phyloP scores from a whole-genome alignment of 768 basidiomycete species.

The Paxillus ammoniavirescens region DNA sequence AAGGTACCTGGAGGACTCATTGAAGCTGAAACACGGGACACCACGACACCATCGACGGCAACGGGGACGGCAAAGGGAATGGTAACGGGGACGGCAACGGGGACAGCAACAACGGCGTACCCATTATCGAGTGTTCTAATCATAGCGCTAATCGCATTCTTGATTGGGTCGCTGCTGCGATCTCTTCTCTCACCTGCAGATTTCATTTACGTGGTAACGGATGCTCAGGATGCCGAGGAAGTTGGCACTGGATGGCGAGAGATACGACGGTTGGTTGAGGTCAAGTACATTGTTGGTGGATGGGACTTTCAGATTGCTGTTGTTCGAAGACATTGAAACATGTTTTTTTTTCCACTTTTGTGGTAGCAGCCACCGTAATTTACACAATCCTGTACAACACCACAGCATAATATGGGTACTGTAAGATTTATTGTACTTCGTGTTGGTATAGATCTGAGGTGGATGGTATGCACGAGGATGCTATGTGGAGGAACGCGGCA shows the following conservation, averaged over 20 bases:
- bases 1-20: slow-evolving; percentile 39
- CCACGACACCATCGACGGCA: background rate
- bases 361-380: background rate
- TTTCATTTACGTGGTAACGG: slow-evolving; percentile 77
- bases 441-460: no score
- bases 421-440: background rate
- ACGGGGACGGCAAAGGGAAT: background rate
- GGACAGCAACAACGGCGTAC: slow-evolving; percentile 26
- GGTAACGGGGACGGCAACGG: background rate
- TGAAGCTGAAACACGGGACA: slow-evolving; percentile 13
- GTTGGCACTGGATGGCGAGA: slow-evolving; percentile 73
- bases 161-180: slow-evolving; percentile 87
- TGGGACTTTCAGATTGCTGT: slow-evolving; percentile 90
- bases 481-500: slow-evolving; percentile 14
- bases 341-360: background rate
- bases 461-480: no score
- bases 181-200: slow-evolving; percentile 89
- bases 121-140: slow-evolving; percentile 61
- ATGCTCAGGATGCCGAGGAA: slow-evolving; percentile 52
- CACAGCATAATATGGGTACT: background rate
- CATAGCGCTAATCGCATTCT: slow-evolving; percentile 82
- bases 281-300: slow-evolving; percentile 77
- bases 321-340: slow-evolving; percentile 62
- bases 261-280: slow-evolving; percentile 75
- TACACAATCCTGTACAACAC: slow-evolving; percentile 1